phyloP scores from a whole-genome alignment of 495 filamentous ascomycete species.

The Elaphomyces granulatus region DNA sequence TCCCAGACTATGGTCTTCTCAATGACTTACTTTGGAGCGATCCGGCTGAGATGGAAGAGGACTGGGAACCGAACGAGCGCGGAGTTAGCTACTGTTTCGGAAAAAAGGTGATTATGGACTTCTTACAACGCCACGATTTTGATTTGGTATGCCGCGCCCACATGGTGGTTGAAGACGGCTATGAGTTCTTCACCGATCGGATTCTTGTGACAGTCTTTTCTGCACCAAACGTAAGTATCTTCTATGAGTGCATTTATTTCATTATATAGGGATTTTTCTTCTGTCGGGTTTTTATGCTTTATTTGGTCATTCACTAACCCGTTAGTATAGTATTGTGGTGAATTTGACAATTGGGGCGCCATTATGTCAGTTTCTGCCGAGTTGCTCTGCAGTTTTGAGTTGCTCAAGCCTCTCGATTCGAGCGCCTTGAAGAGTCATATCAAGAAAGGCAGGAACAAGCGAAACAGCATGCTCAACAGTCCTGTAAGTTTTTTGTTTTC shows the following conservation, averaged over 20 bases:
- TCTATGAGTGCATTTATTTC: too few relatives aligned
- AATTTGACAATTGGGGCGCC: conserved; percentile 99
- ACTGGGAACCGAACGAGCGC: conserved; percentile 96
- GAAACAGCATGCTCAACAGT: conserved; percentile 83
- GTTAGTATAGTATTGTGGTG: conserved; percentile 71
- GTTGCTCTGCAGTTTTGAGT: conserved; percentile 91
- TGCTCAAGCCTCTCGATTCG: conserved; percentile 94
- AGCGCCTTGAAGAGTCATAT: conserved; percentile 96
- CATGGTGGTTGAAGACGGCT: conserved; percentile 99
- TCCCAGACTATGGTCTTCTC: conserved; percentile 90
- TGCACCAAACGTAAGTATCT: conserved; percentile 74
- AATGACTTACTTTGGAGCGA: conserved; percentile 98
- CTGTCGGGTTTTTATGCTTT: too few relatives aligned
- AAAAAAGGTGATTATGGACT: conserved; percentile 96
- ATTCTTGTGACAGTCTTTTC: conserved; percentile 96
- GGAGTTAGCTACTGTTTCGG: conserved; percentile 98
- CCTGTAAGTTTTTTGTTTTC: conserved; percentile 52
- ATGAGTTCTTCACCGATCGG: conserved; percentile 96
- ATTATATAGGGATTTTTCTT: too few relatives aligned
- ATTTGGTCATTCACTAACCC: conserved; percentile 11
- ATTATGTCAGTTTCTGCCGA: conserved; percentile 96
- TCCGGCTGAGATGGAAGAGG: conserved; percentile 91
- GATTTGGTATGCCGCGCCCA: conserved; percentile 94
- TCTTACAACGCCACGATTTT: conserved; percentile 89
- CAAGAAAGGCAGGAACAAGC: conserved; percentile 90